Evolutionary conservation across 2,329 filamentous ascomycete species (phyloP), one percentile per base, ranked within the genome.

Genomic region (Cryphonectria naterciae): DNA sequence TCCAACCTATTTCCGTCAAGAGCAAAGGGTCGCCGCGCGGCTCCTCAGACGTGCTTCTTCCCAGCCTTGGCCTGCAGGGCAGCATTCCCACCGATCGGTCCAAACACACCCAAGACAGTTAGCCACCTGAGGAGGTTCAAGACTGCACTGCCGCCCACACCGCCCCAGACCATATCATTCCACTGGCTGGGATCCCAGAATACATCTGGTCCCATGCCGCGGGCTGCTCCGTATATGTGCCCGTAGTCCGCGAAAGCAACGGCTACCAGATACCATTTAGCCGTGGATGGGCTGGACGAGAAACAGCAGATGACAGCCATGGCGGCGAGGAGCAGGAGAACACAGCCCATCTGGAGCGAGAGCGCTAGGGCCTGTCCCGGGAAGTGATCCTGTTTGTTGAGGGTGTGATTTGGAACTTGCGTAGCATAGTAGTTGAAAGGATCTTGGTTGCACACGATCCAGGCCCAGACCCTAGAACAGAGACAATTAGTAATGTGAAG

Each of bases 191-290:
- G 39, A 28, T 76, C 62, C 60, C 77, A 75, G 43, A 80, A 76
- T 4, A 76, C 60, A 0, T 78, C 75, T 1, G 70, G 46, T 1
- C 78, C 79, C 1, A 80, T 73, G 17, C 75, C 77, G 19, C 72
- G 67, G 67, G 80, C 80, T 19, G 73, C 73, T 13, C 77, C 77
- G 72, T 76, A 80, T 52, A 81, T 75, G 70, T 81, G 79, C 3
- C 80, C 79, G 67, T 77, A 79, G 70, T 81, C 79, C 3, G 79
- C 79, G 17, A 81, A 58, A 22, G 78, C 76, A 10, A 80, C 75
- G 19, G 72, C 75, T 7, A 75, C 49, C 1, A 80, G 75, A 58
- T 78, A 80, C 68, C 74, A 68, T 10, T 74, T 74, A 11, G 76
- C 73, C 1, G 76, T 74, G 28, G 66, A 35, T 2, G 75, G 68